Conservation (phyloP, 345 rosid species). For the Populus euphratica region DNA sequence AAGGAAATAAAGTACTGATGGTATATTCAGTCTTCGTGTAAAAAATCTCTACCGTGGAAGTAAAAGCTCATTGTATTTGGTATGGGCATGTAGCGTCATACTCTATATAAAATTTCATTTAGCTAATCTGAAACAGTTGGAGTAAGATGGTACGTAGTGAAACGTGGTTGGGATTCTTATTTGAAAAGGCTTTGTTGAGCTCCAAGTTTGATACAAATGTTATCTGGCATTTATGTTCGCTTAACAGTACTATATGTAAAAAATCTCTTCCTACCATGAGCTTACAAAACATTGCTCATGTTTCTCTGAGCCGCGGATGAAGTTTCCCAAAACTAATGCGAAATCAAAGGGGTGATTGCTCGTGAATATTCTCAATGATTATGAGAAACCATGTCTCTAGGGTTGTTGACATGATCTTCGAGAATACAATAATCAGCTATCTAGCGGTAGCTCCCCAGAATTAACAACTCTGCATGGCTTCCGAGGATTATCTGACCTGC, state of each 20-base stretch:
- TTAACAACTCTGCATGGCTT: conserved; percentile 69
- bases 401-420: not conserved
- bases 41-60: not conserved
- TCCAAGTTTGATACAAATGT: not conserved
- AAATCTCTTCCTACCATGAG: conserved; percentile 4
- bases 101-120: not conserved
- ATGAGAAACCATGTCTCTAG: not conserved
- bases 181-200: not conserved
- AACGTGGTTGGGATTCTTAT: not conserved
- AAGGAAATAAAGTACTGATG: not conserved
- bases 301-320: conserved; percentile 6
- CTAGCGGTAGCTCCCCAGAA: conserved; percentile 73
- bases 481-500: conserved; percentile 61
- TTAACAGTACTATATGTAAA: not conserved
- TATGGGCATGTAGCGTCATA: not conserved
- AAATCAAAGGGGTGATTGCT: conserved; percentile 5
- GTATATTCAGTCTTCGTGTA: not conserved
- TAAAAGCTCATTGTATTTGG: not conserved
- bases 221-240: not conserved
- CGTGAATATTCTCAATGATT: not conserved
- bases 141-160: no score
- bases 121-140: not conserved
- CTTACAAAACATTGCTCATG: not conserved
- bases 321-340: not conserved
- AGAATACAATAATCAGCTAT: conserved; percentile 37